Percentiles rank a stretch among this genome's conserved stretches.
These are phyloP conservation scores for Lojkania enalia DNA, from an alignment of 2,329 filamentous ascomycete genomes.

Conservation along the genomic window DNA sequence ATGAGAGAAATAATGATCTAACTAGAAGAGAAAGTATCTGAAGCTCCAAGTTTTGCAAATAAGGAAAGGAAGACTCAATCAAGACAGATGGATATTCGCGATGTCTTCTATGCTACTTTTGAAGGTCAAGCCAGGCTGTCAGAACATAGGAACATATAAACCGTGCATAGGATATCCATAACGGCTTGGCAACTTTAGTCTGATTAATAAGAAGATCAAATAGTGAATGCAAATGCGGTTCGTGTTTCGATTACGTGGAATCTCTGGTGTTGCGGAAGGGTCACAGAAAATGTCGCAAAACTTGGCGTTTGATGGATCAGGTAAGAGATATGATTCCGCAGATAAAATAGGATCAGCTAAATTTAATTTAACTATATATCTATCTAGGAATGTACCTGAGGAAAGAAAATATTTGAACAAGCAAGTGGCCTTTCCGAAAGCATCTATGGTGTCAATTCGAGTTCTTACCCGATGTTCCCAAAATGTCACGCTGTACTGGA, in stretches of 20 bases:
- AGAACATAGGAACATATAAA: not conserved
- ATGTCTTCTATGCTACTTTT: not conserved
- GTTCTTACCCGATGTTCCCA: too few relatives aligned
- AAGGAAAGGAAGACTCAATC: constrained; percentile 2
- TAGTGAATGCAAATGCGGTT: constrained; percentile 13
- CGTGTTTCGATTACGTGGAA: constrained; percentile 10
- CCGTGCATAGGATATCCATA: constrained; percentile 1
- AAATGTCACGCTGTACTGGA: too few relatives aligned
- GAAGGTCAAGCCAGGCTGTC: not conserved
- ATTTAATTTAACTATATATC: too few relatives aligned
- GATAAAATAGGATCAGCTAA: too few relatives aligned
- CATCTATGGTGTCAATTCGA: too few relatives aligned
- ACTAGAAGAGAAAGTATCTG: not conserved
- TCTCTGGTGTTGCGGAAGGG: constrained; percentile 20
- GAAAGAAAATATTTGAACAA: too few relatives aligned
- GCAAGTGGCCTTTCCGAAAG: too few relatives aligned
- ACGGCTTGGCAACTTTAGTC: constrained; percentile 17
- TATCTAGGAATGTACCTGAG: too few relatives aligned
- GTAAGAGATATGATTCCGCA: too few relatives aligned
- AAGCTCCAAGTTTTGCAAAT: constrained; percentile 18
- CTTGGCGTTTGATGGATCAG: constrained; percentile 27
- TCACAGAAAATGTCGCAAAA: constrained; percentile 13
- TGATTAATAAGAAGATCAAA: constrained; percentile 12
- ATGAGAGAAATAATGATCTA: constrained; percentile 4
- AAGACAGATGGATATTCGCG: not conserved